Base-by-base conservation (phyloP, 208 protist species). In the Borovskyia barvae region DNA sequence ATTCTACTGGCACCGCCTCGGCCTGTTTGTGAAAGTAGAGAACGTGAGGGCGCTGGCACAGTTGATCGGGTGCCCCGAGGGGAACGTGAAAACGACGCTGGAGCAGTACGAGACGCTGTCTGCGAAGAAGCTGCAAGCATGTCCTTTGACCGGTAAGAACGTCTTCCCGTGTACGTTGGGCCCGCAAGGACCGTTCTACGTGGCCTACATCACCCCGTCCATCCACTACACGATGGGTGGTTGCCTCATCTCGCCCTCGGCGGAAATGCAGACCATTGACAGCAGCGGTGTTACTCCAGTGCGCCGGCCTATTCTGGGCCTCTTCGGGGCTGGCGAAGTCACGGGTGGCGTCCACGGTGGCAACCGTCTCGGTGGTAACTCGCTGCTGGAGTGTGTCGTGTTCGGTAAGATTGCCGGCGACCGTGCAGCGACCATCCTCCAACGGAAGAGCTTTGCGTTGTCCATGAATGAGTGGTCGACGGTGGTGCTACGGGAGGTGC, bases 141-240 rank as follows among this genome's bases (percentile, higher is more conserved):
- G 79, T 60, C 69, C 69, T 26, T 32, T 72, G 26, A 94, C 81
- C 30, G 89, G 81, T 48, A 98, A 96, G 70, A 74, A 48, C 26
- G 82, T 92, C 17, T 96, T 90, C 71, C 85, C 78, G 35, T 87
- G 77, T 50, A 69, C 78, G 22, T 7, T 88, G 15, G 87, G 80
- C 32, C 26, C 72, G 8, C 62, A 85, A 28, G 83, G 85, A 25
- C 79, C 77, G 14, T 94, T 75, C 66, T 86, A 95, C 65, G 85
- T 95, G 25, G 80, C 90, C 26, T 67, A 73, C 53, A 80, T 98
- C 41, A 98, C 94, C 22, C 97, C 97, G 14, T 85, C 82, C 6
- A 89, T 99, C 61, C 97, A 99, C 78, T 99, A 99, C 85, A 97
- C 84, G 8, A 98, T 98, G 97, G 97, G 97, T 49, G 97, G 97